Evolutionary conservation across 495 filamentous ascomycete genomes (phyloP).

Genomic region (Aspergillus diversus): DNA sequence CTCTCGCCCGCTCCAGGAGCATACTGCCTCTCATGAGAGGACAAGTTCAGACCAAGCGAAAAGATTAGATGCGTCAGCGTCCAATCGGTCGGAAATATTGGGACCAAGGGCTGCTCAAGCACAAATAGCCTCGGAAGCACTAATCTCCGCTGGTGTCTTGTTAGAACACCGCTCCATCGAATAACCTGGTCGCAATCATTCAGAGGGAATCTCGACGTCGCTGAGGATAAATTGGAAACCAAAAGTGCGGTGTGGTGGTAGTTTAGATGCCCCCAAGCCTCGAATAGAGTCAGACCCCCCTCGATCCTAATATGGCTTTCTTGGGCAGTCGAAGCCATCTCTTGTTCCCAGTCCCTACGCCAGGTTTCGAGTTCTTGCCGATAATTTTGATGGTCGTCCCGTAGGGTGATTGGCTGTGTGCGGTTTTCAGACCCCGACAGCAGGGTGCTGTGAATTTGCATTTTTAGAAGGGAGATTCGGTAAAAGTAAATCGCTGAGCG

Average conservation of each 20-base stretch:
- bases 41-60: background rate
- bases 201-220: background rate
- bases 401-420: background rate
- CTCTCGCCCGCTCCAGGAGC: background rate
- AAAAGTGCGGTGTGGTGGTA: conserved; percentile 1
- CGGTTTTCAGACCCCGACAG: background rate
- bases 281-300: background rate
- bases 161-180: background rate
- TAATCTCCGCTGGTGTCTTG: background rate
- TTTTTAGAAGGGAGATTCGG: background rate
- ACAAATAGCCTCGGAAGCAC: background rate
- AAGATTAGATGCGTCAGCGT: background rate
- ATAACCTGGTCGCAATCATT: background rate
- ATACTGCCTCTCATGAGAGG: background rate
- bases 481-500: background rate
- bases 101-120: background rate
- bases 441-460: background rate
- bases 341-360: background rate
- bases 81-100: background rate
- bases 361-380: background rate
- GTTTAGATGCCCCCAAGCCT: background rate
- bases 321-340: background rate
- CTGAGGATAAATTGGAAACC: background rate
- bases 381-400: background rate
- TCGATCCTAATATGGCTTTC: background rate